phyloP scores from a whole-genome alignment of 306 rosid species.

The Quercus glauca region DNA sequence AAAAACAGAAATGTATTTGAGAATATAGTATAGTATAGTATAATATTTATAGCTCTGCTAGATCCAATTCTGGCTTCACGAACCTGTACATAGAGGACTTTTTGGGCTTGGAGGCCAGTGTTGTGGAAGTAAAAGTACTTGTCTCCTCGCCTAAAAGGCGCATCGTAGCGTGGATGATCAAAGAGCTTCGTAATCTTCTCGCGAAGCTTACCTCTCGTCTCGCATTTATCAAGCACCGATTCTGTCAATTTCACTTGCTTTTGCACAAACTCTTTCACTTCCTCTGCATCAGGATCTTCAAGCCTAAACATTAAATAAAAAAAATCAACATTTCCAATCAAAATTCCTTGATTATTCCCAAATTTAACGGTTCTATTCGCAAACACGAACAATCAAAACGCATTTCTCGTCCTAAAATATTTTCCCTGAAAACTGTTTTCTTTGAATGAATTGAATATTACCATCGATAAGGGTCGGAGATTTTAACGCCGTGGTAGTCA shows the following conservation, averaged over 20 bases:
- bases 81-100: slow-evolving; percentile 81
- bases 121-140: slow-evolving; percentile 78
- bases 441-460: not conserved
- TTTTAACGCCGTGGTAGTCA: slow-evolving; percentile 59
- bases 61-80: slow-evolving; percentile 12
- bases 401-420: not conserved
- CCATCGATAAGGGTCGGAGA: slow-evolving; percentile 88
- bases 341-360: not conserved
- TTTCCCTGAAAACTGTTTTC: too few relatives aligned
- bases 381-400: not conserved
- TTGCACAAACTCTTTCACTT: slow-evolving; percentile 79
- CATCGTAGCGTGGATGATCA: slow-evolving; percentile 82
- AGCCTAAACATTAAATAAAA: slow-evolving; percentile 48
- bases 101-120: slow-evolving; percentile 86
- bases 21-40: not conserved
- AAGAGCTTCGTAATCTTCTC: slow-evolving; percentile 59
- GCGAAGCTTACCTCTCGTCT: slow-evolving; percentile 45
- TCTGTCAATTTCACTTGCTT: slow-evolving; percentile 65
- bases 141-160: slow-evolving; percentile 57
- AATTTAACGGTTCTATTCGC: not conserved
- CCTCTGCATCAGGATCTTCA: slow-evolving; percentile 83
- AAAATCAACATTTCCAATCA: not conserved
- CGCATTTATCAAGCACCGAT: slow-evolving; percentile 61
- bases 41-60: not conserved
- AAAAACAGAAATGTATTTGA: not conserved